These are phyloP conservation scores for Malbranchea cinnamomea DNA, from an alignment of 2,329 filamentous ascomycete species.

Conservation along the genomic window DNA sequence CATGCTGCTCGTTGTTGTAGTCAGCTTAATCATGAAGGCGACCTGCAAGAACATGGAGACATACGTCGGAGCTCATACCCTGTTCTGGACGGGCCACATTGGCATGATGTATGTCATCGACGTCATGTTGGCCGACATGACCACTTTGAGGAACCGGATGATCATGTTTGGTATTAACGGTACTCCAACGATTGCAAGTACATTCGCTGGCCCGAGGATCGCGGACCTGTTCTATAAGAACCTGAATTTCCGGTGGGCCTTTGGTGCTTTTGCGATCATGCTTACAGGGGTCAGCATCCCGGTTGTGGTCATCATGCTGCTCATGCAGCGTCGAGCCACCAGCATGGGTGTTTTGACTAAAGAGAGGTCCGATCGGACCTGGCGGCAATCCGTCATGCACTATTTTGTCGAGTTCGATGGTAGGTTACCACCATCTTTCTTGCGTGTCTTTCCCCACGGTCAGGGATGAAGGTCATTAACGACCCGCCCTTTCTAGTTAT, in stretches of 20 bases:
- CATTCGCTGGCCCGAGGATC: slow-evolving; percentile 33
- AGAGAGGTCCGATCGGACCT: slow-evolving; percentile 4
- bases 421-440: slow-evolving; percentile 1
- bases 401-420: slow-evolving; percentile 13
- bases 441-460: neutral
- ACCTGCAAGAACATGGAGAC: slow-evolving; percentile 10
- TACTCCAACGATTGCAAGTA: slow-evolving; percentile 32
- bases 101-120: slow-evolving; percentile 40
- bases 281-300: slow-evolving; percentile 41
- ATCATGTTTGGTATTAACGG: slow-evolving; percentile 42
- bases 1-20: slow-evolving; percentile 26
- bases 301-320: slow-evolving; percentile 37
- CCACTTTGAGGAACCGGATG: slow-evolving; percentile 41
- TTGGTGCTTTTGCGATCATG: slow-evolving; percentile 47
- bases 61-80: slow-evolving; percentile 13
- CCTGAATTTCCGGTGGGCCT: slow-evolving; percentile 47
- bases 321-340: slow-evolving; percentile 41
- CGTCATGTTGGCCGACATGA: slow-evolving; percentile 48
- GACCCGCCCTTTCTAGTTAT: slow-evolving; percentile 10
- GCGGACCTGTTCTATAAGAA: slow-evolving; percentile 36
- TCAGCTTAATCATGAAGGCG: slow-evolving; percentile 33
- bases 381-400: slow-evolving; percentile 9
- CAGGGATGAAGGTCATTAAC: neutral
- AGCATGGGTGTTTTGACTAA: slow-evolving; percentile 15
- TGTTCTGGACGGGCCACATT: slow-evolving; percentile 41